Conservation (phyloP, 2,329 filamentous ascomycete genomes). For the Verticillium zaregamsianum region DNA sequence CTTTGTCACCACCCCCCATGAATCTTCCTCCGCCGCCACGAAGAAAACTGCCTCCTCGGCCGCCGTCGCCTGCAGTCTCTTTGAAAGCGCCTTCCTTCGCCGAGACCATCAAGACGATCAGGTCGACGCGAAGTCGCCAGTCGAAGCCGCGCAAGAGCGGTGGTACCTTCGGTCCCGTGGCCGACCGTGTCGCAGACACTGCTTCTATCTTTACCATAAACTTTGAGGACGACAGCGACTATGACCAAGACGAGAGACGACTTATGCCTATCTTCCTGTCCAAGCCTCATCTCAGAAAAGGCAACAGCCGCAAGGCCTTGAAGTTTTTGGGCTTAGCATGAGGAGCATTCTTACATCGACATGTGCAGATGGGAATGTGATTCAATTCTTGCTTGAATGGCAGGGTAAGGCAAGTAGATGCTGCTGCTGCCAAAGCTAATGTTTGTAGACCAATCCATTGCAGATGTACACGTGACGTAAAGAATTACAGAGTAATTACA, state of each 20-base stretch:
- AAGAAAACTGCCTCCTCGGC: neutral
- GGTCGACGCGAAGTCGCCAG: slow-evolving; percentile 24
- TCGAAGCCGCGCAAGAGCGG: slow-evolving; percentile 19
- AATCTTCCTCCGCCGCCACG: neutral
- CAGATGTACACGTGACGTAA: too few relatives aligned
- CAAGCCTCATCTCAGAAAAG: slow-evolving; percentile 28
- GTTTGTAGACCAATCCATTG: too few relatives aligned
- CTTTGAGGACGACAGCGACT: slow-evolving; percentile 33
- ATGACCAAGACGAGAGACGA: slow-evolving; percentile 44
- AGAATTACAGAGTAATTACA: too few relatives aligned
- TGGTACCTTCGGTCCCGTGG: neutral
- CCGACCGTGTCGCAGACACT: neutral
- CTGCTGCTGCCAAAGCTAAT: too few relatives aligned
- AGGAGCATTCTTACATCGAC: too few relatives aligned
- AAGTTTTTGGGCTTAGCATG: slow-evolving; percentile 40
- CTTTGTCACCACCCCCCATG: slow-evolving; percentile 6
- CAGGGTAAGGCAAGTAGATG: too few relatives aligned
- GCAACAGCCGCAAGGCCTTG: slow-evolving; percentile 46
- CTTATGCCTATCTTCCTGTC: slow-evolving; percentile 47
- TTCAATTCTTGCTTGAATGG: slow-evolving; percentile 26
- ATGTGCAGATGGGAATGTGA: too few relatives aligned
- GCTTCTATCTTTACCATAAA: slow-evolving; percentile 31
- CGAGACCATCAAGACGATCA: slow-evolving; percentile 26
- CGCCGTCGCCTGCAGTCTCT: slow-evolving; percentile 12
- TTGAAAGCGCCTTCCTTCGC: slow-evolving; percentile 25